A percentile compares a stretch with the other conserved stretches of the same genome.
Conservation (phyloP, 768 basidiomycete species). For the Leccinum pellstonianum region DNA sequence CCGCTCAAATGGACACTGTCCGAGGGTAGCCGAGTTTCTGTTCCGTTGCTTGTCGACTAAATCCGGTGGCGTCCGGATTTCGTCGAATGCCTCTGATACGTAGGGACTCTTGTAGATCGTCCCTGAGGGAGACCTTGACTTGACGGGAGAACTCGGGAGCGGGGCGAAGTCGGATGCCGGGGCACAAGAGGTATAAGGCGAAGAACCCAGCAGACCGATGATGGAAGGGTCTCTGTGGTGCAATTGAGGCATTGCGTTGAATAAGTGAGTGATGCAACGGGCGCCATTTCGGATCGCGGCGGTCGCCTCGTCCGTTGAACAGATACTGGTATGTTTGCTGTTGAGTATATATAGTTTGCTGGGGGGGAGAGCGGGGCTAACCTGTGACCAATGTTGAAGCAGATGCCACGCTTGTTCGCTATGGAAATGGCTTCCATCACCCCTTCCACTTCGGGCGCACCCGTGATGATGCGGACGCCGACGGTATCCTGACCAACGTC, state of each 20-base stretch:
- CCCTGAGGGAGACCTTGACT: slow-evolving; percentile 8
- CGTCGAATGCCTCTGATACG: slow-evolving; percentile 64
- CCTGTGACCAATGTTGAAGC: slow-evolving; percentile 91
- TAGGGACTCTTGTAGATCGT: slow-evolving; percentile 21
- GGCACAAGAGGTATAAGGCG: slow-evolving; percentile 54
- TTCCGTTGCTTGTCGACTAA: slow-evolving; percentile 39
- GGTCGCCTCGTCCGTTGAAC: slow-evolving; percentile 70
- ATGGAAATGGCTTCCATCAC: slow-evolving; percentile 69
- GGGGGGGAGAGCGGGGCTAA: slow-evolving; percentile 27
- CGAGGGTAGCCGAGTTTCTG: slow-evolving; percentile 37
- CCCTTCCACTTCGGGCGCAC: slow-evolving; percentile 83
- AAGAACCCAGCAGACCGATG: slow-evolving; percentile 82
- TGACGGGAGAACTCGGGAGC: slow-evolving; percentile 18
- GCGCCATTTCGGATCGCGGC: slow-evolving; percentile 71
- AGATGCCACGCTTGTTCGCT: slow-evolving; percentile 61
- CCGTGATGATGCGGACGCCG: slow-evolving; percentile 79
- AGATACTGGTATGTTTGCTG: slow-evolving; percentile 47
- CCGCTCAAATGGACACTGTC: slow-evolving; percentile 50
- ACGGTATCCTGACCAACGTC: slow-evolving; percentile 31
- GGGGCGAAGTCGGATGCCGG: slow-evolving; percentile 35
- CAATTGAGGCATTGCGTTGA: slow-evolving; percentile 90
- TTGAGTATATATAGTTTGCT: slow-evolving; percentile 4
- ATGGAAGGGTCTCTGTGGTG: slow-evolving; percentile 92
- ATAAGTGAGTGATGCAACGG: slow-evolving; percentile 86
- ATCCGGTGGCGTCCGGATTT: slow-evolving; percentile 53